These are phyloP conservation scores for Populus hybrid DNA, from an alignment of 441 rosid genomes.

Conservation along the genomic window DNA sequence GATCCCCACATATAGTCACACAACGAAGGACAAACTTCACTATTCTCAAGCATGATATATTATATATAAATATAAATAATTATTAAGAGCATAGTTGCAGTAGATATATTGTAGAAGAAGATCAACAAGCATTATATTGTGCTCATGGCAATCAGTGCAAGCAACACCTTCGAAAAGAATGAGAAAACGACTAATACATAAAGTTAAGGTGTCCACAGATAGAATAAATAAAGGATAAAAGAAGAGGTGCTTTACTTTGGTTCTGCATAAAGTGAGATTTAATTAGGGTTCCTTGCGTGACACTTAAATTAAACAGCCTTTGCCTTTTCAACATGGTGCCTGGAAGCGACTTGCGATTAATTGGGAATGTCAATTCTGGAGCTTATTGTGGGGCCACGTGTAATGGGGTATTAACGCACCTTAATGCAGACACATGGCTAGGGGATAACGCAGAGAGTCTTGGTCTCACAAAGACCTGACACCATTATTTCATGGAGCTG, in stretches of 20 bases:
- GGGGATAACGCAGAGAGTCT: slow-evolving; percentile 23
- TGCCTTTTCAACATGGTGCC: slow-evolving; percentile 1
- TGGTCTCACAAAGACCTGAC: slow-evolving; percentile 48
- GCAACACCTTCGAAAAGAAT: slow-evolving; percentile 9
- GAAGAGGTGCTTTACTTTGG: neutral
- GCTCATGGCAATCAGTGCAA: slow-evolving; percentile 32
- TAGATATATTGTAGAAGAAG: neutral
- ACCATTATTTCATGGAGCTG: slow-evolving; percentile 36
- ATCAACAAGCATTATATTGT: slow-evolving; percentile 12
- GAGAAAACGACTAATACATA: neutral
- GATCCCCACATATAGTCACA: slow-evolving; percentile 20
- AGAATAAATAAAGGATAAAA: neutral
- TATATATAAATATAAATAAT: no score
- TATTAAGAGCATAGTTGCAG: neutral
- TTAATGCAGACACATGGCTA: slow-evolving; percentile 34
- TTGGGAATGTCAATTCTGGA: slow-evolving; percentile 24
- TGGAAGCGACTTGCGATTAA: slow-evolving; percentile 34
- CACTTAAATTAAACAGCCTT: neutral
- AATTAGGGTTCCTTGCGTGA: neutral
- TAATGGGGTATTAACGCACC: slow-evolving; percentile 28
- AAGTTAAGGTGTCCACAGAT: neutral
- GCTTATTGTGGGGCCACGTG: slow-evolving; percentile 16
- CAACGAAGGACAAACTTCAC: slow-evolving; percentile 6
- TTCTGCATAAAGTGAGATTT: neutral
- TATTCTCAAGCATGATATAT: neutral